These are phyloP conservation scores for Eutypella sp. DNA, from an alignment of 2,329 filamentous ascomycete genomes.

Conservation along the genomic window DNA sequence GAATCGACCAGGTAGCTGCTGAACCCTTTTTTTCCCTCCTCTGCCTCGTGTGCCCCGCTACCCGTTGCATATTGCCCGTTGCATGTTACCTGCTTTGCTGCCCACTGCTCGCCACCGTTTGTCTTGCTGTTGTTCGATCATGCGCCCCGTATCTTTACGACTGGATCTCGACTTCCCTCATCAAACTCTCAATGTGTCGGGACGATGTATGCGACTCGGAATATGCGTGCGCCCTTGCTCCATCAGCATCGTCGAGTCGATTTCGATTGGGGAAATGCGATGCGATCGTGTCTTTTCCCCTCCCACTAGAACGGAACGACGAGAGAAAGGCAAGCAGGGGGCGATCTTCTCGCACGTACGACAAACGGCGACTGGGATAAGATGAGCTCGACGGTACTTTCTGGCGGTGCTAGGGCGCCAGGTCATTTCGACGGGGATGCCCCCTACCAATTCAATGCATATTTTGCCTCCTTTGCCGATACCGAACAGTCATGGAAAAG, in stretches of 20 bases:
- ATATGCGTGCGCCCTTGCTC: constrained; percentile 1
- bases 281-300: not conserved
- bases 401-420: not conserved
- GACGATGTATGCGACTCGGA: constrained; percentile 9
- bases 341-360: too few relatives aligned
- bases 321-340: too few relatives aligned
- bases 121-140: constrained; percentile 18
- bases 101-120: constrained; percentile 19
- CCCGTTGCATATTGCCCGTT: too few relatives aligned
- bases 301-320: too few relatives aligned
- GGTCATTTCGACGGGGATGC: not conserved
- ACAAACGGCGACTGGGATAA: too few relatives aligned
- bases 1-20: constrained; percentile 55
- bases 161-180: constrained; percentile 7
- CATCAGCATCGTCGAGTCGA: constrained; percentile 2
- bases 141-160: constrained; percentile 9
- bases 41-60: constrained; percentile 21
- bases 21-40: constrained; percentile 16
- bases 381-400: too few relatives aligned
- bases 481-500: too few relatives aligned
- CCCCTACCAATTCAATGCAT: too few relatives aligned
- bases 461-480: too few relatives aligned
- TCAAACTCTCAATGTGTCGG: constrained; percentile 5
- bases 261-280: too few relatives aligned
- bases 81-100: too few relatives aligned